These are phyloP conservation scores for Endogone sp. DNA, from an alignment of 192 early-diverging fungal species.

Conservation along the genomic window DNA sequence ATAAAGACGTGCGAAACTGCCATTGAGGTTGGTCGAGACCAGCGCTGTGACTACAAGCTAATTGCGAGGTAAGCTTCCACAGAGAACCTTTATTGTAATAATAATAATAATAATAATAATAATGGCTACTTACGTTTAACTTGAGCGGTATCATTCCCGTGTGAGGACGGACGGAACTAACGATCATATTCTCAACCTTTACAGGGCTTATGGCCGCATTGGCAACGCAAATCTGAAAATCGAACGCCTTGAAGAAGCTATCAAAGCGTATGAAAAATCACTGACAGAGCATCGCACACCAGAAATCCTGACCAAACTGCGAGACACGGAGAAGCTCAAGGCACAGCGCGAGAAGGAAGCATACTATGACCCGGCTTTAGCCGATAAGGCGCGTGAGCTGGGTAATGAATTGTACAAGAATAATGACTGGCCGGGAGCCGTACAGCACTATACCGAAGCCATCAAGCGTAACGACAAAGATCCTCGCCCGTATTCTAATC, in stretches of 20 bases:
- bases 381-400: slow-evolving; percentile 88
- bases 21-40: slow-evolving; percentile 86
- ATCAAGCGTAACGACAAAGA: slow-evolving; percentile 95
- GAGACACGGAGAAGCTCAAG: slow-evolving; percentile 81
- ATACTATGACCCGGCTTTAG: slow-evolving; percentile 77
- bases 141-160: no score
- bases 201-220: slow-evolving; percentile 90
- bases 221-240: slow-evolving; percentile 85
- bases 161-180: no score
- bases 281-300: slow-evolving; percentile 93
- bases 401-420: slow-evolving; percentile 95
- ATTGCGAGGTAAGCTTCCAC: slow-evolving; percentile 69
- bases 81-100: no score
- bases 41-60: slow-evolving; percentile 90
- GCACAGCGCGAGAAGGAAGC: slow-evolving; percentile 77
- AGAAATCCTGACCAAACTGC: slow-evolving; percentile 85
- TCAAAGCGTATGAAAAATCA: slow-evolving; percentile 90
- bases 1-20: slow-evolving; percentile 92
- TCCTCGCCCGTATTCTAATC: slow-evolving; percentile 90
- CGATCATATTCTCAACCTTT: no score
- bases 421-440: slow-evolving; percentile 78
- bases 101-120: no score
- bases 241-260: slow-evolving; percentile 78
- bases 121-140: no score
- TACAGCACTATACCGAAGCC: slow-evolving; percentile 92